Percentiles rank a stretch among this genome's conserved stretches.
These are phyloP conservation scores for Raphanus hybrid DNA, from an alignment of 441 rosid genomes.

Conservation along the genomic window DNA sequence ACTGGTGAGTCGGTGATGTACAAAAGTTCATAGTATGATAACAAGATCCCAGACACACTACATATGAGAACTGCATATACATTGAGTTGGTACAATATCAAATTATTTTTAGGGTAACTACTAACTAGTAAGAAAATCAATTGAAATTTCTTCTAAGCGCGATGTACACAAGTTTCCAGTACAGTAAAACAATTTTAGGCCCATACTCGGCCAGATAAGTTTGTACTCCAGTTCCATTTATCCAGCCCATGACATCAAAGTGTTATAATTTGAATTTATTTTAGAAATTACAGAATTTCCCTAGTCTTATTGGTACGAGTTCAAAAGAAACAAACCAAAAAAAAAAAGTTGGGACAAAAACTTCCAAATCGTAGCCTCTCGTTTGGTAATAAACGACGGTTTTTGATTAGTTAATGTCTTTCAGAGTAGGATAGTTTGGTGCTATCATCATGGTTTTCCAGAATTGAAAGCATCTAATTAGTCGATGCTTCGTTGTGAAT, in stretches of 20 bases:
- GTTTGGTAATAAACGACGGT: constrained; percentile 45
- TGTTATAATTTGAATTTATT: not conserved
- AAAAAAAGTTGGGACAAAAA: constrained; percentile 31
- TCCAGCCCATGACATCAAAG: constrained; percentile 16
- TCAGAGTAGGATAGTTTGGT: not conserved
- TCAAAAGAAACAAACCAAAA: not conserved
- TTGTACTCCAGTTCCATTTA: not conserved
- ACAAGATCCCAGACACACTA: not conserved
- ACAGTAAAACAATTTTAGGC: not conserved
- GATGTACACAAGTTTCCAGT: not conserved
- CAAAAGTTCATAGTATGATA: not conserved
- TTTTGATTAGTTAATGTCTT: not conserved
- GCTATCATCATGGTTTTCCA: not conserved
- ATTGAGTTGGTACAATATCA: not conserved
- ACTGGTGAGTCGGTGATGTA: not conserved
- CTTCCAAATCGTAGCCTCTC: constrained; percentile 44
- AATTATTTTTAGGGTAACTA: not conserved
- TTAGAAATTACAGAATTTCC: constrained; percentile 3
- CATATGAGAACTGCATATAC: not conserved
- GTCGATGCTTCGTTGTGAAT: not conserved
- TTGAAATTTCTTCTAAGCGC: not conserved
- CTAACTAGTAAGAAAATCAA: not conserved
- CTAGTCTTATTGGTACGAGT: constrained; percentile 11
- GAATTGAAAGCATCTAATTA: not conserved
- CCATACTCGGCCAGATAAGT: not conserved